Base-by-base conservation (phyloP, 306 rosid genomes). In the Cyclanthera cordifolia region DNA sequence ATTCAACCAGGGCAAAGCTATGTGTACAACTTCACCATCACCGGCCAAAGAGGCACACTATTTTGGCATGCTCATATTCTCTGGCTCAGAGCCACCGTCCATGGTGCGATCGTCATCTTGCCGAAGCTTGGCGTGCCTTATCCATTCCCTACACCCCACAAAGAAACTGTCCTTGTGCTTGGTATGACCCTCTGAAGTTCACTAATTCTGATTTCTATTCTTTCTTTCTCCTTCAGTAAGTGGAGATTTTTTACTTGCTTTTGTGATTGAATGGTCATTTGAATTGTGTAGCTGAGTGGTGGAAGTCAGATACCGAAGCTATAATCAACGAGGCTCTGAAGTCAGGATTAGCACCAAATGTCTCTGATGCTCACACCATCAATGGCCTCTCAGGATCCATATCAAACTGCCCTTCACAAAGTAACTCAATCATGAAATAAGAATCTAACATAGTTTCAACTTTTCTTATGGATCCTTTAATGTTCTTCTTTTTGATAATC, bases 241-340 rank as follows among this genome's bases (percentile, higher is more conserved):
- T 60, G 25, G 49, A 17, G 49, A 37, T 37, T 37, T 37, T 37
- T 37, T 9, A 60, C 28, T 37, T 37, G 25, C 27, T 37, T 27
- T 34, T 39, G n/a, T 20, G 32, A 61, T 19, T 61, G 14, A 28
- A 57, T 41, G 43, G 41, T 6, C 2, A 47, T 67, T 67, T 20
- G 10, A 2, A 25, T 69, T 34, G 46, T 81, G 48, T 72, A 90
- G 97, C 76, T 63, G 97, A 89, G 73, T 91, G 97, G 97, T 91
- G 97, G 97, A 91, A 91, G 71, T 88, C 97, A 5, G 96, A 91
- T 48, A 87, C 95, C 2, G 97, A 91, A 71, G 82, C 84, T 8
- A 73, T 91, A n/a, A 82, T 91, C 78, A 91, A 91, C 66, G 88
- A 91, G 78, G 96, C 96, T 58, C 74, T 85, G 1, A 72, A 81